Evolutionary conservation across 2,329 filamentous ascomycete genomes (phyloP), one percentile per base, ranked within the genome.

Genomic region (Trichoderma atrobrunneum): DNA sequence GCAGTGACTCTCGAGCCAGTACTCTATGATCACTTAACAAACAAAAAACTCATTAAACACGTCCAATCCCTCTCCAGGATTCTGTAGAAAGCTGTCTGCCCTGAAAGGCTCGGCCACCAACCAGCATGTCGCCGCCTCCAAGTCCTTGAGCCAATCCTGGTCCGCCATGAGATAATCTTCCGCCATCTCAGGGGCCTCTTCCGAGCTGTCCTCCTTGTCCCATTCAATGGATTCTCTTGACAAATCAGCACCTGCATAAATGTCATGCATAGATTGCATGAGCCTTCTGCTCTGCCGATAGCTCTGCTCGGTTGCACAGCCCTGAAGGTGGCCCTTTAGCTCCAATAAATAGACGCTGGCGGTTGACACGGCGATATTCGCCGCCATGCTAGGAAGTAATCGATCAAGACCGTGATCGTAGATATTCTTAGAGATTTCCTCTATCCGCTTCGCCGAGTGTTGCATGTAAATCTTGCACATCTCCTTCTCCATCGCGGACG

Each of bases 401-500:
- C 67, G 67, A 12, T 70, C 67, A 2, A 70, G 30, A 1, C 67
- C 67, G 18, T 70, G 57, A 4, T 70, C 67, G 7, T 70, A 70
- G 12, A 70, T 70, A 26, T 70, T 70, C 0, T 36, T 34, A 1
- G 67, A 62, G 28, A 70, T 70, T 21, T 70, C 57, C 11, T 51
- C 67, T 14, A 70, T 70, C 14, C 67, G 30, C 57, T 70, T 70
- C 0, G 67, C 67, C n/a, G 67, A 70, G 57, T 70, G 67, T 30
- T 70, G 67, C 67, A 70, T 70, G 39, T 70, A 61, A 2, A 61
- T 62, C 57, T 62, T 70, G 16, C 67, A 70, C 67, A 70, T 62
- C 36, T 70, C 67, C 57, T 54, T 70, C 21, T 70, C 67, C 67
- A 70, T 62, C 18, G 39, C 14, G 1, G 67, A 70, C 24, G 67